A percentile compares a stretch with the other conserved stretches of the same genome.
Evolutionary conservation across 2,329 filamentous ascomycete species (phyloP).

Genomic region (Aspergillus quadricinctus): DNA sequence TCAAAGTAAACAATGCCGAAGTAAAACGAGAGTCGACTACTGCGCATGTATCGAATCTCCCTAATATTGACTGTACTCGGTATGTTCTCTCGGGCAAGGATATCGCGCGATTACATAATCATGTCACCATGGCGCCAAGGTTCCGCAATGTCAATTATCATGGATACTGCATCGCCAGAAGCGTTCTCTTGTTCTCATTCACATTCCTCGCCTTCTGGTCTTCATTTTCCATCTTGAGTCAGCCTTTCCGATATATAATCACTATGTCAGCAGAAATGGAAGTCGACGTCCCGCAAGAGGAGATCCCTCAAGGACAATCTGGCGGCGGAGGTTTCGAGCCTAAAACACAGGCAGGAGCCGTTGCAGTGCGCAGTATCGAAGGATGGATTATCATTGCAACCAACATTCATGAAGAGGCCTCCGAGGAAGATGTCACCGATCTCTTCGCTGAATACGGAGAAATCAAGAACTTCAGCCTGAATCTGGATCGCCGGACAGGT

Average conservation of each 20-base stretch:
- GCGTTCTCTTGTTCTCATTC: background rate
- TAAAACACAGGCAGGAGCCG: conserved; percentile 42
- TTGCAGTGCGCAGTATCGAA: conserved; percentile 63
- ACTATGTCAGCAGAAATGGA: conserved; percentile 45
- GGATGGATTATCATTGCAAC: conserved; percentile 66
- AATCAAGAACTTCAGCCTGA: conserved; percentile 64
- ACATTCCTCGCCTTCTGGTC: background rate
- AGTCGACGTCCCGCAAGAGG: conserved; percentile 38
- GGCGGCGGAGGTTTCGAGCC: conserved; percentile 34
- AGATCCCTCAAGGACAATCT: conserved; percentile 24
- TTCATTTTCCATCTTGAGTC: background rate
- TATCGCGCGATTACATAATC: background rate
- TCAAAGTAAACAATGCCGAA: background rate
- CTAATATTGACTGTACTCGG: background rate
- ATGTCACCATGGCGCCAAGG: background rate
- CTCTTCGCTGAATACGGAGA: conserved; percentile 63
- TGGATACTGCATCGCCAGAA: background rate
- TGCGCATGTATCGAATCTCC: background rate
- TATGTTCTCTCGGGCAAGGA: background rate
- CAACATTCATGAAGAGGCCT: conserved; percentile 65
- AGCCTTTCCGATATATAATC: background rate
- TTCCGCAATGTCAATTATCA: background rate
- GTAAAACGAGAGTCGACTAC: background rate
- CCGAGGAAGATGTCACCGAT: conserved; percentile 63
- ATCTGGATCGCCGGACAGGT: conserved; percentile 61